Evolutionary conservation across 768 basidiomycete species (phyloP), one percentile per base, ranked within the genome.

Genomic region (Pleurotus platypus): DNA sequence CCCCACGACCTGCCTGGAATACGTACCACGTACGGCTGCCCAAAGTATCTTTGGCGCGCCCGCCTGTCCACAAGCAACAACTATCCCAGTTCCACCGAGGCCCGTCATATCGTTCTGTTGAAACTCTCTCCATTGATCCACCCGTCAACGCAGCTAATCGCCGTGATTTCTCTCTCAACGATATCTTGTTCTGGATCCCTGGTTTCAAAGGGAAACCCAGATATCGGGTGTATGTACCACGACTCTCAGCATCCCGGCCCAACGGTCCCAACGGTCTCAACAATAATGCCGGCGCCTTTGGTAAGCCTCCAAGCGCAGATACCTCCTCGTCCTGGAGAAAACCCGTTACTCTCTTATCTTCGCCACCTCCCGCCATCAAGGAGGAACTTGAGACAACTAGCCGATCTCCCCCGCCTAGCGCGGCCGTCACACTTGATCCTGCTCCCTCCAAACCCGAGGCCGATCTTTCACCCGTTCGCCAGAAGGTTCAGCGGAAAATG

Each of bases 71-170:
- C 40, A 79, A 73, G 58, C 77, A 72, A 58, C 85, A 86, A 62
- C 49, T 82, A 13, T 66, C 73, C 38, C 60, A 74, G 30, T 78
- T 79, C 59, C 77, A 70, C 53, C 73, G 69, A 50, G 66, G 69
- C 15, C 63, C 71, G 3, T 63, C 69, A 30, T 74, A 70, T 24
- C 63, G 80, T 26, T 81, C 86, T 43, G 78, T 82, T 71, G 90
- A 92, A 54, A 78, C 85, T 24, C 72, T 88, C 26, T 86, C 87
- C 2, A 89, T 86, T 70, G 81, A 84, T 30, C 89, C 91, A 51
- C 86, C 87, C 15, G 77, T 87, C 12, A 80, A 81, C 56, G 84
- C 81, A 48, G 86, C 86, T 82, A 80, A 62, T 53, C 79, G 72
- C 43, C 75, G 80, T 47, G 86, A 87, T 57, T 74, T 87, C 46